Conservation (phyloP, 2,329 filamentous ascomycete genomes). For the Hirsutella minnesotensis region DNA sequence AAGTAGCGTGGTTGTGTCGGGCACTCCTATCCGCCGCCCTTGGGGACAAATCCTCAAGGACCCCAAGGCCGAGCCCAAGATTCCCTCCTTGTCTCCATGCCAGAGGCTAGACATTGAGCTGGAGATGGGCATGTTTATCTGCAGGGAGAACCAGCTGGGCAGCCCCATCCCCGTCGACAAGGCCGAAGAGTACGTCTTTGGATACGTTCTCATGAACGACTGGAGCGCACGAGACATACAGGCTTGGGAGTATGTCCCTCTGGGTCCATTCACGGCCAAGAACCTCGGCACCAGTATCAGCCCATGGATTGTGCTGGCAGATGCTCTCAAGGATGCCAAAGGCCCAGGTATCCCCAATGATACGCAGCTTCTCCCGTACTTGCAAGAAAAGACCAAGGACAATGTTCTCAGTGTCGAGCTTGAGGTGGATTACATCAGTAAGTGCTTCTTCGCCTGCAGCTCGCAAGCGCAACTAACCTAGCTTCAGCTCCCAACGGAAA, state of each 20-base stretch:
- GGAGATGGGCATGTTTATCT: slow-evolving; percentile 66
- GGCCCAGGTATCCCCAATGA: slow-evolving; percentile 18
- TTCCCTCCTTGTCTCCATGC: slow-evolving; percentile 46
- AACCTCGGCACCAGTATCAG: slow-evolving; percentile 48
- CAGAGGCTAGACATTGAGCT: slow-evolving; percentile 62
- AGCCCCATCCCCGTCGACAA: slow-evolving; percentile 50
- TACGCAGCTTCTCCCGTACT: slow-evolving; percentile 22
- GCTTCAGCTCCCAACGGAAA: slow-evolving; percentile 17
- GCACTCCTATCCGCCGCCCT: slow-evolving; percentile 59
- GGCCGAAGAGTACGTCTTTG: slow-evolving; percentile 63
- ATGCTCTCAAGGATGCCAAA: slow-evolving; percentile 33
- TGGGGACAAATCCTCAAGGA: slow-evolving; percentile 56
- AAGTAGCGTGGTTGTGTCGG: slow-evolving; percentile 63
- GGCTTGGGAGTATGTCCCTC: slow-evolving; percentile 46
- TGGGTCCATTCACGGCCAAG: slow-evolving; percentile 53
- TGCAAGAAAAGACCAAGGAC: slow-evolving; percentile 41
- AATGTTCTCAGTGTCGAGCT: slow-evolving; percentile 25
- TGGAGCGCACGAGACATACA: slow-evolving; percentile 55
- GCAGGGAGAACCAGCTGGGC: slow-evolving; percentile 54
- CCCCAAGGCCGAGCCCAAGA: slow-evolving; percentile 38
- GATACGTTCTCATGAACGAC: slow-evolving; percentile 53
- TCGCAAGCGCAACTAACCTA: neutral
- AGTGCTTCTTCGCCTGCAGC: slow-evolving; percentile 7
- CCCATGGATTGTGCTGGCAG: slow-evolving; percentile 50
- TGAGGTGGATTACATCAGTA: slow-evolving; percentile 26